These are phyloP conservation scores for Bretschneidera sinensis DNA, from an alignment of 345 rosid species.

Conservation along the genomic window DNA sequence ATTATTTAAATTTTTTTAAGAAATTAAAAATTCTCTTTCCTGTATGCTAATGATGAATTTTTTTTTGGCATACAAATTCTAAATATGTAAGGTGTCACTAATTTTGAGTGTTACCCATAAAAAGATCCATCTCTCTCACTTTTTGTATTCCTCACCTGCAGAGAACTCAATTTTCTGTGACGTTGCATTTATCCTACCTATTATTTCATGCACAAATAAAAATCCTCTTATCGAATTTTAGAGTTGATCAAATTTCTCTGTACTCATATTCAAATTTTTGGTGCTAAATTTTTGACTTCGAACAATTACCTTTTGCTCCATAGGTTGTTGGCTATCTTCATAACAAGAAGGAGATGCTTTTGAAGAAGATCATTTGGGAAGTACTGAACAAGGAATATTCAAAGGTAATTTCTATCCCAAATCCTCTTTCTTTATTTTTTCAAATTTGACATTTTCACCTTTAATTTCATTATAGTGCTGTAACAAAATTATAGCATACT, in stretches of 20 bases:
- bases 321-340: slow-evolving; percentile 24
- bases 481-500: no score
- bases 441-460: no score
- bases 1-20: no score
- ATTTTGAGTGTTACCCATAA: no score
- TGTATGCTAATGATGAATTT: no score
- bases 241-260: no score
- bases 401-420: slow-evolving; percentile 24
- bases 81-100: no score
- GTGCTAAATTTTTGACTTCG: not conserved
- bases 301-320: not conserved
- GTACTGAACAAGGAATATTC: slow-evolving; percentile 21
- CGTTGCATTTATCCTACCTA: slow-evolving; percentile 3
- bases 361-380: slow-evolving; percentile 31
- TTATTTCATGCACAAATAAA: not conserved
- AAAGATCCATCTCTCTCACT: slow-evolving; percentile 1
- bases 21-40: no score
- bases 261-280: not conserved
- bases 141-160: slow-evolving; percentile 23
- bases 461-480: no score
- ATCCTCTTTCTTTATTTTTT: no score
- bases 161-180: slow-evolving; percentile 7
- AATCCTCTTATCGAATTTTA: no score
- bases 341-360: slow-evolving; percentile 9
- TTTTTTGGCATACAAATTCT: no score